Conservation (phyloP, 2,329 filamentous ascomycete genomes). For the Xylariaceae sp. region DNA sequence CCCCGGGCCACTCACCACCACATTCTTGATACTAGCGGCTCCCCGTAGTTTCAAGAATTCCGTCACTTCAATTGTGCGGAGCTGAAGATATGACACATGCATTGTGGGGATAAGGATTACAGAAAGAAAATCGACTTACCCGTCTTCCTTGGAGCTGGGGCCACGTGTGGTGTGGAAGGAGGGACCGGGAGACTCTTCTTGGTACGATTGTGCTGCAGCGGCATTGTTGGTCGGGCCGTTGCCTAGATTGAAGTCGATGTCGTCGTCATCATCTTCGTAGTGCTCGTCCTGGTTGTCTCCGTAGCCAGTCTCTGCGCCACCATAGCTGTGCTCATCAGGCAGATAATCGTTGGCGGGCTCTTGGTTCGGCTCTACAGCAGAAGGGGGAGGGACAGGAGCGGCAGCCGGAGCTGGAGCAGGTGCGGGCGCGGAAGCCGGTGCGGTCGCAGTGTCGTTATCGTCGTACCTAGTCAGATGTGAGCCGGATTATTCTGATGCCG, state of each 20-base stretch:
- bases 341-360: slow-evolving; percentile 30
- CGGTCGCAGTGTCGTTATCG: slow-evolving; percentile 54
- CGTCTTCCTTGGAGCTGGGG: slow-evolving; percentile 82
- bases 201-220: slow-evolving; percentile 20
- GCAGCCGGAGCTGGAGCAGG: slow-evolving; percentile 21
- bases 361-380: slow-evolving; percentile 30
- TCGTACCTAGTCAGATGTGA: slow-evolving; percentile 52
- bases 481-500: not conserved
- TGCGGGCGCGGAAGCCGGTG: slow-evolving; percentile 28
- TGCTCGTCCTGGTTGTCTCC: slow-evolving; percentile 42
- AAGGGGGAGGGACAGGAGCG: slow-evolving; percentile 20
- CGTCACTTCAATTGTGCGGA: not conserved
- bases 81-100: slow-evolving; percentile 7
- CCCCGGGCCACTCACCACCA: slow-evolving; percentile 9
- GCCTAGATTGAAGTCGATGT: slow-evolving; percentile 57
- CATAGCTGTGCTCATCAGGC: slow-evolving; percentile 25
- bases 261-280: slow-evolving; percentile 51
- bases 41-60: not conserved
- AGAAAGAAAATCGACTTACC: slow-evolving; percentile 59
- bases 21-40: slow-evolving; percentile 11
- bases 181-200: slow-evolving; percentile 33
- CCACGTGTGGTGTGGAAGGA: slow-evolving; percentile 38
- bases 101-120: slow-evolving; percentile 16
- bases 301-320: slow-evolving; percentile 31
- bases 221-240: slow-evolving; percentile 35